Conservation (phyloP, 805 yeast genomes). For the Geotrichum ghanense region DNA sequence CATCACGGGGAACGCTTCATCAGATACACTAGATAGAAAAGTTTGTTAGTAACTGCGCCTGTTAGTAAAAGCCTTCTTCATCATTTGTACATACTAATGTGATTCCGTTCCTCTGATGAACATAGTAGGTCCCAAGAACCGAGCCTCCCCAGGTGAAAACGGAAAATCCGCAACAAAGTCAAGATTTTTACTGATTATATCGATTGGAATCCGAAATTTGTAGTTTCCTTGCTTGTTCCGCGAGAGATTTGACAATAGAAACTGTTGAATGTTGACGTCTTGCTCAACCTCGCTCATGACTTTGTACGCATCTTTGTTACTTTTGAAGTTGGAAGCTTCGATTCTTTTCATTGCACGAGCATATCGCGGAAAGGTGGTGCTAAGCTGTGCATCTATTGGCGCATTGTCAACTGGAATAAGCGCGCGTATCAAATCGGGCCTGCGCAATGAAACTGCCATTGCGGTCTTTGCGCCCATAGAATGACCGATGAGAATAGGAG, state of each 20-base stretch:
- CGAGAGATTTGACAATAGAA: slow-evolving; percentile 58
- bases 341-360: slow-evolving; percentile 52
- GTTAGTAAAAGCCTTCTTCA: too few species aligned
- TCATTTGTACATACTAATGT: slow-evolving; percentile 29
- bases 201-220: slow-evolving; percentile 57
- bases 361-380: slow-evolving; percentile 55
- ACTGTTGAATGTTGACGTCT: slow-evolving; percentile 46
- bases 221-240: slow-evolving; percentile 29
- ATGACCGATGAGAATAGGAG: slow-evolving; percentile 30
- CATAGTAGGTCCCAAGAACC: slow-evolving; percentile 63
- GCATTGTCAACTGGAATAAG: slow-evolving; percentile 82
- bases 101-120: slow-evolving; percentile 75
- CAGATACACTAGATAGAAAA: slow-evolving; percentile 40
- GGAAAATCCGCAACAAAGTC: slow-evolving; percentile 69
- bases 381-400: slow-evolving; percentile 56
- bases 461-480: slow-evolving; percentile 82
- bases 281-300: slow-evolving; percentile 49
- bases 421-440: slow-evolving; percentile 49
- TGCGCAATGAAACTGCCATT: slow-evolving; percentile 69
- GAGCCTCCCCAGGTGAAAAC: slow-evolving; percentile 38
- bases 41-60: not conserved
- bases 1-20: slow-evolving; percentile 62
- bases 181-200: slow-evolving; percentile 54
- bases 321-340: slow-evolving; percentile 33
- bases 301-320: slow-evolving; percentile 57